These are phyloP conservation scores for Zoysia matrella DNA, from an alignment of 202 grass and related monocot genomes.

Conservation along the genomic window DNA sequence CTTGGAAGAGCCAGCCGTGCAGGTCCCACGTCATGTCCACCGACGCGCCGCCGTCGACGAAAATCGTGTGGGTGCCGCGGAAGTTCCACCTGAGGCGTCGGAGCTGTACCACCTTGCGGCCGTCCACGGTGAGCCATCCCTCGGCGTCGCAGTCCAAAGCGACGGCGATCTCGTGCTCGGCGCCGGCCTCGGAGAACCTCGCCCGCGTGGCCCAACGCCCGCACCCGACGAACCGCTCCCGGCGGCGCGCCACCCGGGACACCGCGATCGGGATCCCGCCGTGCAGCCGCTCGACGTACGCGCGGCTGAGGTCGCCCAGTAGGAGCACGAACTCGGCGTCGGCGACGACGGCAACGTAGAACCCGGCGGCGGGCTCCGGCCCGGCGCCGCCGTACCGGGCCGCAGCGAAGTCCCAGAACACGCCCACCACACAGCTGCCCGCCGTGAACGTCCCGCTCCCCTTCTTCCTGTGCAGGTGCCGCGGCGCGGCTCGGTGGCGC, in stretches of 20 bases:
- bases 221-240: no score
- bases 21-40: no score
- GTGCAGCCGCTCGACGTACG: no score
- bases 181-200: conserved; percentile 58
- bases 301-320: conserved; percentile 15
- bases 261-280: no score
- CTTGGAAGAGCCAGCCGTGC: no score
- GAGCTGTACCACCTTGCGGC: no score
- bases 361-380: conserved; percentile 68
- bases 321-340: conserved; percentile 77
- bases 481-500: conserved; percentile 4
- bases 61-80: no score
- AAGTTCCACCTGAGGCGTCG: no score
- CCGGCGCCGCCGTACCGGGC: conserved; percentile 51
- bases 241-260: no score
- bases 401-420: neutral
- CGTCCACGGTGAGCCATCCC: no score
- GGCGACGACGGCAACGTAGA: conserved; percentile 66
- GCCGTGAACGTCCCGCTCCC: conserved; percentile 57
- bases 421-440: no score
- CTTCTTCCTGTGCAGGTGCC: conserved; percentile 65
- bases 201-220: conserved; percentile 51
- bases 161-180: conserved; percentile 74
- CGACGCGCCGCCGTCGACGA: no score
- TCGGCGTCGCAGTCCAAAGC: conserved; percentile 25